Conservation (phyloP, 176 grass and related monocot species). For the Metroxylon sagu region DNA sequence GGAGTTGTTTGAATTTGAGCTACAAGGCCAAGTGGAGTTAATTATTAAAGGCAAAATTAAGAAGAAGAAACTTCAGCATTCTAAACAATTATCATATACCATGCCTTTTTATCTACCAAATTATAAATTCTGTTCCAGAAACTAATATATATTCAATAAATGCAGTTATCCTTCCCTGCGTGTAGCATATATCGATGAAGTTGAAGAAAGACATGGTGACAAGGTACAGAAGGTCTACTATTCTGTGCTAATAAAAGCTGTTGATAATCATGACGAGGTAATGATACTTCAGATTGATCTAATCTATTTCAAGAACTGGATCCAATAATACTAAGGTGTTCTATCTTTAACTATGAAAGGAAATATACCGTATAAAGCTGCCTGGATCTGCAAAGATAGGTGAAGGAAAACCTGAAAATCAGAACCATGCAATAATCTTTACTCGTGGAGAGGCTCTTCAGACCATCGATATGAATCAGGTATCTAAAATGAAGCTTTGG, state of each 20-base stretch:
- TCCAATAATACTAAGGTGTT: constrained; percentile 6
- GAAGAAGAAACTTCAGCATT: too few species aligned
- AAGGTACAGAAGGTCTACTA: constrained; percentile 88
- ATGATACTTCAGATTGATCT: constrained; percentile 7
- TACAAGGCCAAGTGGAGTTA: too few species aligned
- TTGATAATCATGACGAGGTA: constrained; percentile 96
- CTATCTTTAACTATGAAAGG: constrained; percentile 44
- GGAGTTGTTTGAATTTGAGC: too few species aligned
- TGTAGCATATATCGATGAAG: constrained; percentile 96
- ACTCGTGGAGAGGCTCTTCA: constrained; percentile 88
- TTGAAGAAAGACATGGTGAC: constrained; percentile 79
- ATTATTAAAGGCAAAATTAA: too few species aligned
- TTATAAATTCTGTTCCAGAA: too few species aligned
- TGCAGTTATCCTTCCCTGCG: constrained; percentile 78
- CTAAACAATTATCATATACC: not conserved
- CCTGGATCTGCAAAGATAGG: constrained; percentile 84
- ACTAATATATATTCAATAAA: constrained; percentile 27
- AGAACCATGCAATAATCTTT: constrained; percentile 98
- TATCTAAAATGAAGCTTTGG: constrained; percentile 26
- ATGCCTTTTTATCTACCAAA: too few species aligned
- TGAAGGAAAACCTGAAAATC: constrained; percentile 96
- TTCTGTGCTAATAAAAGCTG: constrained; percentile 89
- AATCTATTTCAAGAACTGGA: constrained; percentile 6
- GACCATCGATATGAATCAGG: constrained; percentile 99
- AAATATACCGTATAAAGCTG: constrained; percentile 98